phyloP scores from a whole-genome alignment of 2,329 filamentous ascomycete genomes.

The Apiospora aurea region DNA sequence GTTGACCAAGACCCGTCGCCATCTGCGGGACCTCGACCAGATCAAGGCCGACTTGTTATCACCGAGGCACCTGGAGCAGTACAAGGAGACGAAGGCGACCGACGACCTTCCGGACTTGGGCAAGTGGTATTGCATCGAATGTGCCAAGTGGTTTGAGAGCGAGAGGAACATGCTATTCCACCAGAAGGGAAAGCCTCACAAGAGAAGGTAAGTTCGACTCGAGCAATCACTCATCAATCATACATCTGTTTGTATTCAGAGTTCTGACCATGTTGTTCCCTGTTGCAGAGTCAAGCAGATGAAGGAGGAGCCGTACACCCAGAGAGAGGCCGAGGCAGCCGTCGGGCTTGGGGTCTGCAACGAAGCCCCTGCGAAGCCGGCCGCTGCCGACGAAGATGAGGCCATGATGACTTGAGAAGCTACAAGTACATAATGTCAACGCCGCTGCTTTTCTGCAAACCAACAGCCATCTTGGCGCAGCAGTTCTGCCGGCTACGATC shows the following conservation, averaged over 20 bases:
- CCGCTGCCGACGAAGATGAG: constrained; percentile 45
- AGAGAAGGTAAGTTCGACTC: constrained; percentile 70
- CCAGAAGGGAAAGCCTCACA: constrained; percentile 89
- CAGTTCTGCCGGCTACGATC: not conserved
- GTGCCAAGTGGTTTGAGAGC: constrained; percentile 95
- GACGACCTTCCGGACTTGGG: constrained; percentile 92
- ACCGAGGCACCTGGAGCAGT: constrained; percentile 80
- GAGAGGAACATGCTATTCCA: constrained; percentile 79
- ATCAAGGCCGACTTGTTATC: constrained; percentile 82
- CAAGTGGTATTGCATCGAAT: constrained; percentile 87
- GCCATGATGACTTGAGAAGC: constrained; percentile 45
- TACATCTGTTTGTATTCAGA: constrained; percentile 30
- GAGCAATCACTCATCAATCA: not conserved
- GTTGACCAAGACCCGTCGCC: constrained; percentile 77
- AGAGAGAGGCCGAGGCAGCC: constrained; percentile 85
- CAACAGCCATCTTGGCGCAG: not conserved
- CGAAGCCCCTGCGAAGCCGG: constrained; percentile 44
- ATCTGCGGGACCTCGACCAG: constrained; percentile 87
- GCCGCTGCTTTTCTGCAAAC: not conserved
- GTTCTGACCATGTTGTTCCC: constrained; percentile 27
- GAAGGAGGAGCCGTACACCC: constrained; percentile 83
- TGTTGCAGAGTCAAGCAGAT: constrained; percentile 76
- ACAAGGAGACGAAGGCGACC: constrained; percentile 77
- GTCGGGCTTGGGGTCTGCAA: constrained; percentile 77
- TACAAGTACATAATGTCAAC: constrained; percentile 1